Percentiles rank a stretch among this genome's conserved stretches.
Evolutionary conservation across 192 early-diverging fungal genomes (phyloP).

Genomic region (Linderina pennispora): DNA sequence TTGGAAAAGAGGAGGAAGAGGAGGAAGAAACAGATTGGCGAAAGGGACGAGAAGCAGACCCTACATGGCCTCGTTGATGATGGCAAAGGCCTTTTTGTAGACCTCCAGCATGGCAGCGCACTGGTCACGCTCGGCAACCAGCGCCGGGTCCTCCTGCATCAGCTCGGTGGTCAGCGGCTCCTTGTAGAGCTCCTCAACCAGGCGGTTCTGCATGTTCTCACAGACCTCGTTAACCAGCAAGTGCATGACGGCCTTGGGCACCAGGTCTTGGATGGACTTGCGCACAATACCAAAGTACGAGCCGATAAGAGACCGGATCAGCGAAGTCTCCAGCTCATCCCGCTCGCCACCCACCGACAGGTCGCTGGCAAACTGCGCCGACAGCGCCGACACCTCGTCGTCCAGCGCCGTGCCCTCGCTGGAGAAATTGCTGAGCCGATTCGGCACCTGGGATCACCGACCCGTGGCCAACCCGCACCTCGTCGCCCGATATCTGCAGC

Average conservation of each 20-base stretch:
- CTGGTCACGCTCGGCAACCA: slow-evolving; percentile 66
- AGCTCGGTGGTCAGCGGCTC: slow-evolving; percentile 63
- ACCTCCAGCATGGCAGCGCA: slow-evolving; percentile 72
- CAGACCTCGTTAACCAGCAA: slow-evolving; percentile 69
- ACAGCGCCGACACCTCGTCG: slow-evolving; percentile 37
- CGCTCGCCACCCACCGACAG: slow-evolving; percentile 46
- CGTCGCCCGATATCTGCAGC: slow-evolving; percentile 27
- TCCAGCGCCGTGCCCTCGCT: slow-evolving; percentile 37
- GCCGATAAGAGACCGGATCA: slow-evolving; percentile 73
- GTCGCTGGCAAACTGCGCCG: slow-evolving; percentile 39
- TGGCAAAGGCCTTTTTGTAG: slow-evolving; percentile 70
- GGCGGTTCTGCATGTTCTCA: slow-evolving; percentile 67
- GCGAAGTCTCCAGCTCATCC: slow-evolving; percentile 71
- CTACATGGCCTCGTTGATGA: slow-evolving; percentile 47
- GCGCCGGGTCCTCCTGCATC: slow-evolving; percentile 67
- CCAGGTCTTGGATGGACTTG: slow-evolving; percentile 72
- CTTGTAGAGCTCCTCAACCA: slow-evolving; percentile 70
- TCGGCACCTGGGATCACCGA: slow-evolving; percentile 44
- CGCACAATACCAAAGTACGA: slow-evolving; percentile 77
- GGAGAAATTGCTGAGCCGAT: slow-evolving; percentile 28
- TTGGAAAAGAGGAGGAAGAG: too few species aligned
- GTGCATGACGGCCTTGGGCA: slow-evolving; percentile 82
- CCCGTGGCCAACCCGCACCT: slow-evolving; percentile 23
- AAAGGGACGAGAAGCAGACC: neutral
- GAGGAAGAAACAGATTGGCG: too few species aligned